Evolutionary conservation across 2,329 filamentous ascomycete genomes (phyloP), one percentile per base, ranked within the genome.

Genomic region (Trichoderma hamatum): DNA sequence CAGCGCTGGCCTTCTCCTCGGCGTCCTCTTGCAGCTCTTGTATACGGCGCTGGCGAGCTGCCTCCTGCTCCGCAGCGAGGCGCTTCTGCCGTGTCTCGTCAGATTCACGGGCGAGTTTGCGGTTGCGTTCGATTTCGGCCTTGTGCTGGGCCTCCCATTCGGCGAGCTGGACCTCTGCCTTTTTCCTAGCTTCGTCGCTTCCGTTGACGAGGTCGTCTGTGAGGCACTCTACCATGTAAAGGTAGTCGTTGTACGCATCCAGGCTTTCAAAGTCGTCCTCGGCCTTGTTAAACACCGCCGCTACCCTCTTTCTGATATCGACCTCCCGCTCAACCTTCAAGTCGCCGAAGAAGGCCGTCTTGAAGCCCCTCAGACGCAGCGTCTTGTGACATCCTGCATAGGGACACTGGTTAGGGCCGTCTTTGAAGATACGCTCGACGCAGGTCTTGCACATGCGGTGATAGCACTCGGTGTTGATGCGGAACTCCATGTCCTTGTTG

Each of bases 361-460:
- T 89, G 83, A 98, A 99, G 51, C 90, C 89, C 69, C 90, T 88
- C 76, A 94, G 92, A 1, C 96, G 90, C 6, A 99, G 85, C 0
- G 94, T 98, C 79, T 92, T 90, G 78, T 89, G 88, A 82, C 96
- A 99, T 51, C 91, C 92, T 0, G 93, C 92, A 69, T 97, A 93
- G 1, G 96, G 96, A 78, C 96, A 99, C 71, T 94, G 92, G 68
- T 94, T 93, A 0, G 96, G 96, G 0, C 96, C 96, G 67, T 93
- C 90, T 43, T 91, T 92, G 85, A 98, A 99, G 75, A 98, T 92
- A 68, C 95, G 92, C 80, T 95, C 92, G 52, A 98, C 94, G 83
- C 96, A 99, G 69, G 92, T 94, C 79, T 93, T 91, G 84, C 96
- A 99, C 93, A 99, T 98, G 74, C 93, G 93, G 85, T 99, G 96